Conservation (phyloP, 2,329 filamentous ascomycete species). For the Clathrospora elynae region DNA sequence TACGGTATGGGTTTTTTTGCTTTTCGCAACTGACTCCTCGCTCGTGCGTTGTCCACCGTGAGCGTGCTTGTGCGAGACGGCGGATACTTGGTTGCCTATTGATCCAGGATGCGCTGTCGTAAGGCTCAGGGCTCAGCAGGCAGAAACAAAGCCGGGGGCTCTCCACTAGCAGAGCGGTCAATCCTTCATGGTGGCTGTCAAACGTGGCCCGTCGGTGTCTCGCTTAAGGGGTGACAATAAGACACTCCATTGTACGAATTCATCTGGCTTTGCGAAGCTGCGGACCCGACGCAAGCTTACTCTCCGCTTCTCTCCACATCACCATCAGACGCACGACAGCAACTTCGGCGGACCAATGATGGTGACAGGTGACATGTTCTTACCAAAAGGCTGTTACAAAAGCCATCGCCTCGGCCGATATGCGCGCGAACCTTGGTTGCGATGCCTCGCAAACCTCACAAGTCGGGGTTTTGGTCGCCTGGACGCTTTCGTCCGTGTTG, state of each 20-base stretch:
- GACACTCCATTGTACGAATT: slow-evolving; percentile 5
- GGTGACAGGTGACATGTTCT: slow-evolving; percentile 1
- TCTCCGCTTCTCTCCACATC: slow-evolving; percentile 5
- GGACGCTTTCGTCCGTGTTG: slow-evolving; percentile 15
- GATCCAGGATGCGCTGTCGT: slow-evolving; percentile 29
- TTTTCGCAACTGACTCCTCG: slow-evolving; percentile 8
- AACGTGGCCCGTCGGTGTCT: slow-evolving; percentile 23
- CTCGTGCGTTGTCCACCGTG: slow-evolving; percentile 14
- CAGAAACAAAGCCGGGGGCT: slow-evolving; percentile 23
- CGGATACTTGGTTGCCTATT: slow-evolving; percentile 27
- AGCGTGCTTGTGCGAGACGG: slow-evolving; percentile 17
- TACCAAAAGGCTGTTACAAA: too few species aligned
- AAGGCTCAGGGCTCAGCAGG: slow-evolving; percentile 22
- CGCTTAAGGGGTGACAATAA: slow-evolving; percentile 15
- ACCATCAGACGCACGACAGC: slow-evolving; percentile 10
- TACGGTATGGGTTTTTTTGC: slow-evolving; percentile 1
- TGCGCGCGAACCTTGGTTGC: slow-evolving; percentile 10
- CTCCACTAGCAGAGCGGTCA: slow-evolving; percentile 33
- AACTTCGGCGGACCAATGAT: slow-evolving; percentile 6
- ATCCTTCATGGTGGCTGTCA: slow-evolving; percentile 32
- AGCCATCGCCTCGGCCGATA: slow-evolving; percentile 26
- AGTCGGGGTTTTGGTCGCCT: slow-evolving; percentile 21
- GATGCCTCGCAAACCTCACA: slow-evolving; percentile 6
- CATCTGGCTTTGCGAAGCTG: slow-evolving; percentile 8
- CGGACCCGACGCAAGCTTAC: slow-evolving; percentile 5